Evolutionary conservation across 2,329 filamentous ascomycete species (phyloP).

Genomic region (Xylariales sp.): DNA sequence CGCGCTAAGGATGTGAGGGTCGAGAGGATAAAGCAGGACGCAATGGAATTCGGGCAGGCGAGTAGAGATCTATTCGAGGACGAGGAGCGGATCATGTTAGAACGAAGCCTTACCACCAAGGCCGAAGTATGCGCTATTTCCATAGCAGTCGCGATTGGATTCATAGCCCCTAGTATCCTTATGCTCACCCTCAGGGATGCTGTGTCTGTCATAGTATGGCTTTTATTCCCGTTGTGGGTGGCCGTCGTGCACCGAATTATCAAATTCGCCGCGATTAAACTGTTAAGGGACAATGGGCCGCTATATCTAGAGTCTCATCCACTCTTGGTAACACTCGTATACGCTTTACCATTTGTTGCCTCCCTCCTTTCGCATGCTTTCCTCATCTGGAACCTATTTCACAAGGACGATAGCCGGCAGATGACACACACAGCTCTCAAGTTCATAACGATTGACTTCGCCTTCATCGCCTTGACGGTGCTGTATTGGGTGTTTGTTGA

Average conservation of each 20-base stretch:
- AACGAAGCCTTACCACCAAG: slow-evolving; percentile 54
- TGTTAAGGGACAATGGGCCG: slow-evolving; percentile 45
- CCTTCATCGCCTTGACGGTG: slow-evolving; percentile 60
- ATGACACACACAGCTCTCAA: slow-evolving; percentile 61
- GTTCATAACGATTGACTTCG: slow-evolving; percentile 60
- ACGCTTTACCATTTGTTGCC: slow-evolving; percentile 57
- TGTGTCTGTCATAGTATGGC: slow-evolving; percentile 57
- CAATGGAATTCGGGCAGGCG: background rate
- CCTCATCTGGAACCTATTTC: slow-evolving; percentile 55
- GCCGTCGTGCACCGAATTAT: slow-evolving; percentile 56
- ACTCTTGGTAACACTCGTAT: slow-evolving; percentile 55
- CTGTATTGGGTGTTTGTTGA: slow-evolving; percentile 67
- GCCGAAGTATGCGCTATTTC: slow-evolving; percentile 70
- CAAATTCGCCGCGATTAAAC: slow-evolving; percentile 42
- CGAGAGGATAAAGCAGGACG: slow-evolving; percentile 36
- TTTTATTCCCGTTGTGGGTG: slow-evolving; percentile 64
- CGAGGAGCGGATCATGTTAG: slow-evolving; percentile 24
- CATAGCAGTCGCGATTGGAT: slow-evolving; percentile 60
- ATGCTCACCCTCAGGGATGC: slow-evolving; percentile 59
- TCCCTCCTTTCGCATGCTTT: slow-evolving; percentile 58
- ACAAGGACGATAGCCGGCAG: slow-evolving; percentile 60
- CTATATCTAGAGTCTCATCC: slow-evolving; percentile 59
- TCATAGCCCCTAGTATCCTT: slow-evolving; percentile 57
- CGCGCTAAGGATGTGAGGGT: slow-evolving; percentile 52
- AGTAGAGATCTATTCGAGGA: slow-evolving; percentile 9